Base-by-base conservation (phyloP, 495 filamentous ascomycete genomes). In the Xylaria grammica region DNA sequence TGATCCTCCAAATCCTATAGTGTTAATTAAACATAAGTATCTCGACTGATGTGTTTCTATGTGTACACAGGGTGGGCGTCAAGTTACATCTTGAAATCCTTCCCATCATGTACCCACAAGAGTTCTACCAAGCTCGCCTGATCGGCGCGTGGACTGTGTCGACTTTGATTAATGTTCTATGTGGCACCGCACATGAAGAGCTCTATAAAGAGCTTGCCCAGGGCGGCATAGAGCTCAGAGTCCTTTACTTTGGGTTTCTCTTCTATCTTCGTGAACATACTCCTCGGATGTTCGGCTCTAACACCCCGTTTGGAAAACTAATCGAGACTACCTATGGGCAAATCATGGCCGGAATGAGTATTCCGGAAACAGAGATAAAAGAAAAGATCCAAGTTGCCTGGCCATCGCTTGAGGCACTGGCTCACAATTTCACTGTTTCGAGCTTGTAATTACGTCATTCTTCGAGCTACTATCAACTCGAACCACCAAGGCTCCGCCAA, bases 271-370 rank as follows among this genome's bases (percentile, higher is more conserved):
- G 53, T 36, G 60, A 63, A 9, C 3, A 63, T 30, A 40, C 34
- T 9, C 55, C 53, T 19, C 6, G n/a, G 52, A 63, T 60, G 29
- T 64, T 49, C 17, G 53, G 65, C 3, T 38, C 26, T 19, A 17
- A 55, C n/a, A 63, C 48, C 9, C 60, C 65, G 15, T 67, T 67
- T 32, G 65, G 60, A 1, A 63, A 42, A 19, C 54, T 67, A 15
- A 30, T 63, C 30, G 36, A 64, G 15, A 54, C 32, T 26, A 60
- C 60, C 1, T 59, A 59, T 22, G 36, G 24, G 53, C 52, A 63
- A 29, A 62, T 58, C 40, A 63, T 59, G 51, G 60, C 53, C 9
- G 58, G 60, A 6, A 22, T 54, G n/a, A 11, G 2, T 5, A 42
- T 60, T 9, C 48, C 52, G 17, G 40, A 67, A 19, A 38, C 46